These are phyloP conservation scores for Durio zibethinus DNA, from an alignment of 345 rosid species.

Conservation along the genomic window DNA sequence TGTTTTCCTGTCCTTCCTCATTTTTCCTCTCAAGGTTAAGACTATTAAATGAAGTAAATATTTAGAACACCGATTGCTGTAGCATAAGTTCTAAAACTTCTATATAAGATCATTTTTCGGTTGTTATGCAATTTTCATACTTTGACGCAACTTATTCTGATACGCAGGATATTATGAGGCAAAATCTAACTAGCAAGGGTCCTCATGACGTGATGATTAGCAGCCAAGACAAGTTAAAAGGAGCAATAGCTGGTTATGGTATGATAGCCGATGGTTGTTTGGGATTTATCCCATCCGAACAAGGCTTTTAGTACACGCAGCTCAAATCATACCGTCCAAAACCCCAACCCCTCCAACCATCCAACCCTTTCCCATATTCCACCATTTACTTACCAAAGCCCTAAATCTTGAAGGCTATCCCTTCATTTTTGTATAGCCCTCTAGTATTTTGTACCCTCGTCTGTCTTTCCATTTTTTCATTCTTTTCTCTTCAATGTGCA, in stretches of 20 bases:
- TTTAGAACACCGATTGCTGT: neutral
- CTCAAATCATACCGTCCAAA: constrained; percentile 7
- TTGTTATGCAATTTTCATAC: neutral
- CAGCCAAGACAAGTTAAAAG: constrained; percentile 18
- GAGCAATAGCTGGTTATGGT: constrained; percentile 2
- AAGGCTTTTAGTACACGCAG: constrained; percentile 1
- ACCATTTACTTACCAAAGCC: constrained; percentile 9
- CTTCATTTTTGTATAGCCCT: constrained; percentile 20
- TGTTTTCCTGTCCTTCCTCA: neutral
- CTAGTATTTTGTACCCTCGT: neutral
- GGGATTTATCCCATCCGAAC: constrained; percentile 15
- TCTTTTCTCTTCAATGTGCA: neutral
- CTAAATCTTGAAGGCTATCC: neutral
- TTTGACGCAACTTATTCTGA: neutral
- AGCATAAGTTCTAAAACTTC: neutral
- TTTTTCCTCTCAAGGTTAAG: constrained; percentile 19
- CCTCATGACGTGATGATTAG: constrained; percentile 17
- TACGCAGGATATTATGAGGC: constrained; percentile 24
- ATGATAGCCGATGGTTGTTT: constrained; percentile 3
- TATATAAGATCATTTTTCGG: neutral
- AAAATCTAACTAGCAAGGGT: neutral
- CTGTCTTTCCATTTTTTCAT: constrained; percentile 4
- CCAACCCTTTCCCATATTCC: constrained; percentile 10
- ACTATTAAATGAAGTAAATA: neutral
- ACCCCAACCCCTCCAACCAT: constrained; percentile 1